phyloP scores from a whole-genome alignment of 2,329 filamentous ascomycete genomes.

The Raffaelea albimanens region DNA sequence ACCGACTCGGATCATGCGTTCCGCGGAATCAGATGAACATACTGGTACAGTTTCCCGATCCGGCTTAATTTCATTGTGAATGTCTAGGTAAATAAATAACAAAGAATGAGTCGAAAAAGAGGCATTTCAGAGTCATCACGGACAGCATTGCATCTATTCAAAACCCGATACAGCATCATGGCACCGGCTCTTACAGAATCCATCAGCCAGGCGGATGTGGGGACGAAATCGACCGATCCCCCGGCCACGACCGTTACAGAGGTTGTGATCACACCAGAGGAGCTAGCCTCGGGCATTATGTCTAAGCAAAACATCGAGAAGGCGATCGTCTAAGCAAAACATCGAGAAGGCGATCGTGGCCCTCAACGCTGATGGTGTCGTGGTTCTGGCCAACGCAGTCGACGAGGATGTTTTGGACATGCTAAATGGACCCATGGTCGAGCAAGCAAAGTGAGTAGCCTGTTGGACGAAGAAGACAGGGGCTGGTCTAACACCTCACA shows the following conservation, averaged over 20 bases:
- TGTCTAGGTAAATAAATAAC: too few relatives aligned
- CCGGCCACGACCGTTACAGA: background rate
- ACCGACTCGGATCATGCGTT: too few relatives aligned
- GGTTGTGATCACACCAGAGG: slow-evolving; percentile 4
- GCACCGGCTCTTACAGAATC: background rate
- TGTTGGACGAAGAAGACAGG: background rate
- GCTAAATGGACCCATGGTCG: slow-evolving; percentile 8
- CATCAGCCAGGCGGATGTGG: background rate
- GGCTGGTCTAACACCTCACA: background rate
- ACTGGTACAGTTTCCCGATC: too few relatives aligned
- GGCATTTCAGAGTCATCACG: too few relatives aligned
- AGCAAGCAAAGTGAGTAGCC: slow-evolving; percentile 6
- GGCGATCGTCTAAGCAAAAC: slow-evolving; percentile 9
- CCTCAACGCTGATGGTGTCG: slow-evolving; percentile 7
- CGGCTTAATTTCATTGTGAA: too few relatives aligned
- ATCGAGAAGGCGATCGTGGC: slow-evolving; percentile 9
- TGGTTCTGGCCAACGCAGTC: slow-evolving; percentile 7
- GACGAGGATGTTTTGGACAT: slow-evolving; percentile 1
- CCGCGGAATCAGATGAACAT: too few relatives aligned
- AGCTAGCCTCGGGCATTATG: slow-evolving; percentile 2
- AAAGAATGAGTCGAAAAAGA: too few relatives aligned
- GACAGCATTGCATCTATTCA: too few relatives aligned
- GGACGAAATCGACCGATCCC: background rate
- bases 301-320: slow-evolving; percentile 8
- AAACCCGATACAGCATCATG: too few relatives aligned